These are phyloP conservation scores for Exophiala dermatitidis DNA, from an alignment of 2,329 filamentous ascomycete species.

Conservation along the genomic window DNA sequence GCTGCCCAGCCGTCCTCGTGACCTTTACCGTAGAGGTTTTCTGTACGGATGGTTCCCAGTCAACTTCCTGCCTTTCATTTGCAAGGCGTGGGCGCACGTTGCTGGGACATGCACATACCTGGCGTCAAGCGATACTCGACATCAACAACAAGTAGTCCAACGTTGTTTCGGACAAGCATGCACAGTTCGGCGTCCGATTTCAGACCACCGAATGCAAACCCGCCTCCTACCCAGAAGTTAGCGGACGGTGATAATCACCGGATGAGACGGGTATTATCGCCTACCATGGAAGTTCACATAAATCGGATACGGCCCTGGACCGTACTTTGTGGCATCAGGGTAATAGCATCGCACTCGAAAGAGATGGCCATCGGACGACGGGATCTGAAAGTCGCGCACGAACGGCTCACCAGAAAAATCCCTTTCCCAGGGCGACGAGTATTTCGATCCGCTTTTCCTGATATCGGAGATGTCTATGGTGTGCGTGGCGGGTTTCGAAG, in stretches of 20 bases:
- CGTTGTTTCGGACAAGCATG: not conserved
- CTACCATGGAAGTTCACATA: not conserved
- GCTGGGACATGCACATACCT: not conserved
- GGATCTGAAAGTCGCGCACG: not conserved
- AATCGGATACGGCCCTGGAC: not conserved
- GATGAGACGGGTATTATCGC: not conserved
- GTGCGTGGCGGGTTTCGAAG: not conserved
- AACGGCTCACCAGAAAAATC: not conserved
- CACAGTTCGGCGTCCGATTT: not conserved
- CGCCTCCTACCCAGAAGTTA: not conserved
- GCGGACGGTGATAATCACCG: not conserved
- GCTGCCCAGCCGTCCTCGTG: not conserved
- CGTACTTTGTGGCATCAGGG: not conserved
- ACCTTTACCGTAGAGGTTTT: not conserved
- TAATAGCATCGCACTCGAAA: not conserved
- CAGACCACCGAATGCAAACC: not conserved
- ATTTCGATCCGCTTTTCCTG: not conserved
- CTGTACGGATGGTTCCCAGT: no score
- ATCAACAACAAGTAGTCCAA: not conserved
- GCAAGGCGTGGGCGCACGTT: no score
- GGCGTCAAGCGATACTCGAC: not conserved
- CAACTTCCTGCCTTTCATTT: no score
- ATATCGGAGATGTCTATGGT: not conserved
- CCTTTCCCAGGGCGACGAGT: not conserved
- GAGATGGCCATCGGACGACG: not conserved